Evolutionary conservation across 129 eudicot species (phyloP).

Genomic region (Lactuca sativa): DNA sequence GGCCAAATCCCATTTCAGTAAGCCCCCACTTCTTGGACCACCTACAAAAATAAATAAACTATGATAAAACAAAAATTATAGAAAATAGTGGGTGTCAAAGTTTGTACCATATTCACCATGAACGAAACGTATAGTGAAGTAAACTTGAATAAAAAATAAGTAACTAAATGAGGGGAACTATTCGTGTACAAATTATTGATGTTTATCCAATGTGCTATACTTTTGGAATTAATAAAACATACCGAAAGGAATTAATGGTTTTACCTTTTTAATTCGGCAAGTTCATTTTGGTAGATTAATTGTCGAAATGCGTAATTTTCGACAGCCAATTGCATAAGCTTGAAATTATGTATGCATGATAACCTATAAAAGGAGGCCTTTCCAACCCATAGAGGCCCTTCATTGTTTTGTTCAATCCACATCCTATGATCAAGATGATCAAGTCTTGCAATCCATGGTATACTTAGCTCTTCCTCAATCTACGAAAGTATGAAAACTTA

Average conservation of each 20-base stretch:
- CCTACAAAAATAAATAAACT: slow-evolving; percentile 26
- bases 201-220: background rate
- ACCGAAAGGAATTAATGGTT: background rate
- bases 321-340: slow-evolving; percentile 52
- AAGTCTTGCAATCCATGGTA: slow-evolving; percentile 66
- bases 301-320: slow-evolving; percentile 49
- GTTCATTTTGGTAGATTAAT: slow-evolving; percentile 43
- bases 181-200: background rate
- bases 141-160: no score
- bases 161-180: no score
- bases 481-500: slow-evolving; percentile 5
- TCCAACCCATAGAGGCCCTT: slow-evolving; percentile 37
- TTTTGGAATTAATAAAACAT: background rate
- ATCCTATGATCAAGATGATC: slow-evolving; percentile 65
- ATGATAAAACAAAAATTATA: background rate
- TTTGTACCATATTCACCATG: background rate
- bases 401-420: slow-evolving; percentile 59
- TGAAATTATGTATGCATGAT: slow-evolving; percentile 42
- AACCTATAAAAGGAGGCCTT: slow-evolving; percentile 53
- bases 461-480: slow-evolving; percentile 52
- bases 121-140: background rate
- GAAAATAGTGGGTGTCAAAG: background rate
- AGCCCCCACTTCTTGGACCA: slow-evolving; percentile 71
- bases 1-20: slow-evolving; percentile 64
- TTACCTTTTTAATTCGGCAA: slow-evolving; percentile 55